Base-by-base conservation (phyloP, 805 yeast genomes). In the Myxozyma mucilagina region DNA sequence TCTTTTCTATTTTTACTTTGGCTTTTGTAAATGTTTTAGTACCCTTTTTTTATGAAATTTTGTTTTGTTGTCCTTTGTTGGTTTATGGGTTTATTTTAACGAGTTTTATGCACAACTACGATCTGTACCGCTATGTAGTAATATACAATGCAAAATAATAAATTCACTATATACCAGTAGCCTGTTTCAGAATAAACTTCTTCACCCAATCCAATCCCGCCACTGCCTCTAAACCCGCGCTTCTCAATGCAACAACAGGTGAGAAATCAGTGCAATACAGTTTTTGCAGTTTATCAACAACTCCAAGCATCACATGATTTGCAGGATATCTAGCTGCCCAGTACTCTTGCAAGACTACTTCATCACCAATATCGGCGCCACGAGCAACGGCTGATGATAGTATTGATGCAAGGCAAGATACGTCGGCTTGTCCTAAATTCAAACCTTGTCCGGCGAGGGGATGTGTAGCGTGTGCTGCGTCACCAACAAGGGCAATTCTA, bases 371-470 rank as follows among this genome's bases (percentile, higher is more conserved):
- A 70, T 94, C 99, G 60, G 89, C 79, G 0, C 99, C 99, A 48
- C 97, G 79, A 44, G 78, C 77, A 1, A 83, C 76, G 0, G 96
- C 96, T 9, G 64, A 77, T 66, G 89, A 96, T 32, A 94, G 70
- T 0, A 93, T 89, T 1, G 72, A 76, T 0, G 87, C 84, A 35
- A 94, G 78, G 1, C 86, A 77, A 60, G 86, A 85, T 1, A 90
- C 97, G 72, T 94, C 99, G 32, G 87, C 86, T 73, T 92, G 97
- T 20, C 99, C 99, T 97, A 93, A 91, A 74, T 94, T 94, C 59
- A 94, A 81, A 31, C 99, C 99, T 75, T 94, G 99, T 9, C 99
- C 99, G 3, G 97, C 97, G 61, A 94, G 79, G 1, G 99, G 99
- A 73, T 94, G 98, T 1, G 97, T 90, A 0, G 97, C 87, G 69